Percentiles rank a stretch among this genome's conserved stretches.
Evolutionary conservation across 305 asterid species (phyloP).

Genomic region (Plantago lanceolata): DNA sequence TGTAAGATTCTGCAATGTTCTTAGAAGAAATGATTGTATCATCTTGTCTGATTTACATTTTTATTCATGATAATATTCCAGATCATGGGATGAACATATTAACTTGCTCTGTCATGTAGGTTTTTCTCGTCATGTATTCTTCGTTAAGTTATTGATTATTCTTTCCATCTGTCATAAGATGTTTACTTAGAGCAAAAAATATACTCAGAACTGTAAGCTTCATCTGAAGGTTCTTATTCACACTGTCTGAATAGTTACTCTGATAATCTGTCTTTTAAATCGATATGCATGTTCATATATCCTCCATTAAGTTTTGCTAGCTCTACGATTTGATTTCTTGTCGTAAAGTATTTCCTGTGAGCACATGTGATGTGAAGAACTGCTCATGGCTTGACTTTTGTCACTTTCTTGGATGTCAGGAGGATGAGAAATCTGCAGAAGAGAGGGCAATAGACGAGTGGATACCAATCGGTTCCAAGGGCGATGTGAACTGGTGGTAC

Average conservation of each 20-base stretch:
- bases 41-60: not conserved
- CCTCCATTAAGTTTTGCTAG: no score
- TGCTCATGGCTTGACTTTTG: not conserved
- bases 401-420: not conserved
- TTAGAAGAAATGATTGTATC: not conserved
- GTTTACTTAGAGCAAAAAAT: not conserved
- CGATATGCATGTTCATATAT: not conserved
- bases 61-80: no score
- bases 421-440: slow-evolving; percentile 1
- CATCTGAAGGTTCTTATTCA: not conserved
- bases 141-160: no score
- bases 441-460: slow-evolving; percentile 19
- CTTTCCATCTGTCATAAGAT: no score
- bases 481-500: slow-evolving; percentile 20
- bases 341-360: not conserved
- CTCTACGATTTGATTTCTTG: no score
- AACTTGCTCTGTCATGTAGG: no score
- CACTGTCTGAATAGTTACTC: not conserved
- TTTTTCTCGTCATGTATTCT: no score
- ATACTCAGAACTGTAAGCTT: not conserved
- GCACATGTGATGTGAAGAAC: not conserved
- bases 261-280: no score
- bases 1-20: not conserved
- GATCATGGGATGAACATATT: no score
- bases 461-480: slow-evolving; percentile 13